Evolutionary conservation across 1,284 basidiomycete species (phyloP).

Genomic region (Marasmius oreades): DNA sequence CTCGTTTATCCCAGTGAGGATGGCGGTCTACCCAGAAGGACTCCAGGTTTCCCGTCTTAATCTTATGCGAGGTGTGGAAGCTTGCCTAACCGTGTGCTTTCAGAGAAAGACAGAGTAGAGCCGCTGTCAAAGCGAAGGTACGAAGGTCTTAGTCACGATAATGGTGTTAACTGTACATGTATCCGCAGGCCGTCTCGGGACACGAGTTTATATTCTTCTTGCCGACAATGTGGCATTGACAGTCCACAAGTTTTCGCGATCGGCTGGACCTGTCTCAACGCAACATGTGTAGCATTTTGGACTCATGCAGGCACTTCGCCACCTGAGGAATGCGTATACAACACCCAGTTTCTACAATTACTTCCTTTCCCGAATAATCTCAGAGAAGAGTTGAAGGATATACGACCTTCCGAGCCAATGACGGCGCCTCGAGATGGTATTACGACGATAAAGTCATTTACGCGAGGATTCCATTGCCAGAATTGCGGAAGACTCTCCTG

Average conservation of each 20-base stretch:
- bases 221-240: constrained; percentile 30
- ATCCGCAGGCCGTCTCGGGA: neutral
- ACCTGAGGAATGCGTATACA: constrained; percentile 39
- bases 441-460: constrained; percentile 51
- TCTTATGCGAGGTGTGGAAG: neutral
- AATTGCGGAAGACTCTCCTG: constrained; percentile 68
- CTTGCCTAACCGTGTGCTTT: neutral
- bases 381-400: constrained; percentile 14
- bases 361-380: constrained; percentile 18
- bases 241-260: constrained; percentile 53
- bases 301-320: constrained; percentile 24
- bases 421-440: constrained; percentile 27
- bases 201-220: constrained; percentile 20
- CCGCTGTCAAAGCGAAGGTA: constrained; percentile 9
- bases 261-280: constrained; percentile 61
- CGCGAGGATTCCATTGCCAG: constrained; percentile 67
- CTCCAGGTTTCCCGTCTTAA: constrained; percentile 7
- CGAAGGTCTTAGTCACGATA: neutral
- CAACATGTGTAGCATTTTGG: constrained; percentile 58
- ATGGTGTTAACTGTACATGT: neutral
- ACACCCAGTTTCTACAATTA: constrained; percentile 42
- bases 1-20: neutral
- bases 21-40: neutral
- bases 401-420: constrained; percentile 33
- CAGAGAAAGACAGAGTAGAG: constrained; percentile 6